phyloP scores from a whole-genome alignment of 2,329 filamentous ascomycete genomes.

The Sclerotinia sclerotiorum region DNA sequence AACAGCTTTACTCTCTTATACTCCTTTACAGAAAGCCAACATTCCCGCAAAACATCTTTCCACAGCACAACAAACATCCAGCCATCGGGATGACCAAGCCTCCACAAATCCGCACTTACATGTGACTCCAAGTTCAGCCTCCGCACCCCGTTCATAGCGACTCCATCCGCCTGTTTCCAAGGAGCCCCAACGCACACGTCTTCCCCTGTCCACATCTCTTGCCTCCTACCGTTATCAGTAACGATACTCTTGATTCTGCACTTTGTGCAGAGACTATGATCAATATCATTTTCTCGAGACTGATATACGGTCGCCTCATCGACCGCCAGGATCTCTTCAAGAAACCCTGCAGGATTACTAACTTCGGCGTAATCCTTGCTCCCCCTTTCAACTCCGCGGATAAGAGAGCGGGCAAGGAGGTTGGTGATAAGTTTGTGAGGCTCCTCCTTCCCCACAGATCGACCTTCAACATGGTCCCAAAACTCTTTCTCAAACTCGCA shows the following conservation, averaged over 20 bases:
- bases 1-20: neutral
- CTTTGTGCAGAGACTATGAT: neutral
- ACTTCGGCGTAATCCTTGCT: neutral
- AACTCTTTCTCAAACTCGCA: neutral
- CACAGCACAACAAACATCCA: neutral
- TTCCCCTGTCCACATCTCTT: neutral
- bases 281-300: neutral
- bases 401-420: neutral
- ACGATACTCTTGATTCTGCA: constrained; percentile 1
- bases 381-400: neutral
- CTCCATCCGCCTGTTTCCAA: neutral
- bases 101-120: neutral
- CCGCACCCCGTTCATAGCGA: neutral
- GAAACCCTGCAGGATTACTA: neutral
- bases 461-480: neutral
- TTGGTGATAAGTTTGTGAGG: neutral
- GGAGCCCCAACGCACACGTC: neutral
- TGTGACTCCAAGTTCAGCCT: too few species aligned
- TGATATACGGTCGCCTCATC: neutral
- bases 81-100: neutral
- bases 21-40: constrained; percentile 1
- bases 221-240: constrained; percentile 7
- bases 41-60: neutral
- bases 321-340: neutral
- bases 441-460: neutral